Conservation (phyloP, 2,329 filamentous ascomycete genomes). For the Hysterium pulicare region DNA sequence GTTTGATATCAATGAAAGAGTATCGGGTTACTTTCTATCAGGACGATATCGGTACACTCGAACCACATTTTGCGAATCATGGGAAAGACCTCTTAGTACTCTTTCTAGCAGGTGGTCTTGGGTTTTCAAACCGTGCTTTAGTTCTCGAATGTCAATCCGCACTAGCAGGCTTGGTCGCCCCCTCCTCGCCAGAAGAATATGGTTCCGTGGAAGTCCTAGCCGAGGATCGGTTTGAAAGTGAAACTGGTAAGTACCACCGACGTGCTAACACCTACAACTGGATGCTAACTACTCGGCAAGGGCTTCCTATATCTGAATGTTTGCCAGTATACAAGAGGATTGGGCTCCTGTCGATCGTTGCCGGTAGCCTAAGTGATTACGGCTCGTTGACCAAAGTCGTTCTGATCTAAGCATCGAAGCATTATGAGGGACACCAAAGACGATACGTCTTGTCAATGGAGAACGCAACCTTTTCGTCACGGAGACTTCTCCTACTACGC, state of each 20-base stretch:
- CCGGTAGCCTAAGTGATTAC: not conserved
- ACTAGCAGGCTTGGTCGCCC: not conserved
- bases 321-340: not conserved
- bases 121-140: too few species aligned
- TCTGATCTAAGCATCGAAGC: not conserved
- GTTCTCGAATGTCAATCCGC: not conserved
- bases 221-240: not conserved
- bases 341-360: not conserved
- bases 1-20: not conserved
- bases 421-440: too few species aligned
- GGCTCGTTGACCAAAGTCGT: not conserved
- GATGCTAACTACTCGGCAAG: not conserved
- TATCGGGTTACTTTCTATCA: too few species aligned
- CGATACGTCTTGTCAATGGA: too few species aligned
- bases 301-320: not conserved
- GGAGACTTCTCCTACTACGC: too few species aligned
- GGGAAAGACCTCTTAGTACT: not conserved
- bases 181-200: not conserved
- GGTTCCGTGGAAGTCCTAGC: not conserved
- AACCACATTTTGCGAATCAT: not conserved
- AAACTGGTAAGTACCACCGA: not conserved
- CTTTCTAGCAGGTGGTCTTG: not conserved
- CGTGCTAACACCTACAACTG: not conserved
- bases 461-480: too few species aligned
- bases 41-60: not conserved